Evolutionary conservation across 2,329 filamentous ascomycete species (phyloP).

Genomic region (Nectriaceae sp.): DNA sequence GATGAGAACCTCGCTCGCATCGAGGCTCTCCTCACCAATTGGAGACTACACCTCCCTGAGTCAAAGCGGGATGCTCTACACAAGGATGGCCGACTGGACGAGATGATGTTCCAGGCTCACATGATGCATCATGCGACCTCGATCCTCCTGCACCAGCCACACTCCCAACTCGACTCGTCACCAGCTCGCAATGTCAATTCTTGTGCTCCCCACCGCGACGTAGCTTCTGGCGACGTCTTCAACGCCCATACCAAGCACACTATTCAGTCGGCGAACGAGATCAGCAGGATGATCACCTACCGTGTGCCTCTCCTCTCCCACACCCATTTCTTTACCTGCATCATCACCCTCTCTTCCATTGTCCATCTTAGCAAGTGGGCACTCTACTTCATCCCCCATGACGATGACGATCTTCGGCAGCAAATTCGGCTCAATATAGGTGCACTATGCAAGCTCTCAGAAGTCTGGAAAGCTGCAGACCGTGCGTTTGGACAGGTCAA

Average conservation of each 20-base stretch:
- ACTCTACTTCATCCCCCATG: conserved; percentile 59
- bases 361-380: conserved; percentile 82
- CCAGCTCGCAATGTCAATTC: conserved; percentile 61
- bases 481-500: conserved; percentile 73
- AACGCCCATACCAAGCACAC: conserved; percentile 78
- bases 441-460: conserved; percentile 67
- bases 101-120: conserved; percentile 89
- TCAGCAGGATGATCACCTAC: conserved; percentile 74
- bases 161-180: conserved; percentile 71
- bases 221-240: conserved; percentile 52
- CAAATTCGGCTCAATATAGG: conserved; percentile 79
- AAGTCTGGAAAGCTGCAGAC: conserved; percentile 72
- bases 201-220: conserved; percentile 62
- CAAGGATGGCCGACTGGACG: conserved; percentile 72
- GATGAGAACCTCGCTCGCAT: conserved; percentile 55
- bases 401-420: conserved; percentile 70
- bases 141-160: conserved; percentile 78
- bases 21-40: conserved; percentile 64
- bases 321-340: conserved; percentile 83
- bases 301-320: conserved; percentile 72
- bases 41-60: conserved; percentile 76
- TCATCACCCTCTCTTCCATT: conserved; percentile 75
- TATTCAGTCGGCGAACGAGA: conserved; percentile 74
- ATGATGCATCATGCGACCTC: conserved; percentile 71
- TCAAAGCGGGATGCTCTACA: conserved; percentile 71